Base-by-base conservation (phyloP, 1,284 basidiomycete species). In the Termitomyces sp. region DNA sequence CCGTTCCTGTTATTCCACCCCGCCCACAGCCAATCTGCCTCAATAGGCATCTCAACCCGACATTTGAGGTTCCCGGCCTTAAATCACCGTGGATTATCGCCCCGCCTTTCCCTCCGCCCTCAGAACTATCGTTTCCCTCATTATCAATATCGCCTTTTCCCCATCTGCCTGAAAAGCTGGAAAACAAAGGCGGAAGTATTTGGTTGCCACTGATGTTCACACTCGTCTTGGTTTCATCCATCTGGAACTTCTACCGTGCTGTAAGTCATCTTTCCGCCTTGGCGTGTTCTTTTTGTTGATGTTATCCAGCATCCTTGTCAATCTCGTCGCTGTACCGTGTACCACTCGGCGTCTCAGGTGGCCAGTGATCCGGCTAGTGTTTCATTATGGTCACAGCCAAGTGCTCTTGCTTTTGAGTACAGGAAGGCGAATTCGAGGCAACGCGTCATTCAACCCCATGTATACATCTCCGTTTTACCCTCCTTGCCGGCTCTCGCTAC, bases 41-140 rank as follows among this genome's bases (percentile, higher is more conserved):
- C 7, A 57, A 57, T 19, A 30, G 39, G 1, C 53, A 49, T 19
- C 19, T 57, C 26, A 4, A 41, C 8, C 56, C 56, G 2, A 42
- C 17, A 0, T 58, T 58, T 21, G 56, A 58, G 48, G 49, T 24
- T 2, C 49, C 53, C 15, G 56, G 26, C 8, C 53, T 34, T 13
- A 52, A 38, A 34, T 51, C 53, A 2, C 46, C 33, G 9, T 31
- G 41, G 33, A 28, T 50, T 3, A n/a, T 45, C 19, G n/a, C 28
- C 7, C 8, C 46, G 15, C 52, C 42, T 33, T 54, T 56, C 17
- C 38, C 36, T 15, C 48, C 33, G 19, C 39, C 45, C 13, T 21
- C 43, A 10, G 13, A 15, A 21, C 4, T 12, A 34, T 34, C 13
- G 13, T 34, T 4, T 5, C 43, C 31, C 9, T 12, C 15, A 8